phyloP scores from a whole-genome alignment of 257 asterid genomes.

The Solanum appendiculatum region DNA sequence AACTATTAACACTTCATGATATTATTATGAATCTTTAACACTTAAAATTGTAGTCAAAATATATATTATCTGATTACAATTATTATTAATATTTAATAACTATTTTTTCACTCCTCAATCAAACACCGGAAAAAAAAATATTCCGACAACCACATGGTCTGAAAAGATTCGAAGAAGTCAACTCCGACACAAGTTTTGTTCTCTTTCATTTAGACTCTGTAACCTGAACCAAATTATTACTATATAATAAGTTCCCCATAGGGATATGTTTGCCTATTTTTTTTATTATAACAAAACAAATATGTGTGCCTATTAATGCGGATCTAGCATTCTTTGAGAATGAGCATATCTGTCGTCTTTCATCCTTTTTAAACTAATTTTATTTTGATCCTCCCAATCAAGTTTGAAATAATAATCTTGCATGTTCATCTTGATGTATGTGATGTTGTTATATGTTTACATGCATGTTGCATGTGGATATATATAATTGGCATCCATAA shows the following conservation, averaged over 20 bases:
- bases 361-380: neutral
- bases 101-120: neutral
- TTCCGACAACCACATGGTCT: neutral
- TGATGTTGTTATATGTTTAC: neutral
- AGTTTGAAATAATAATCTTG: neutral
- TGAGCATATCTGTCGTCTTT: conserved; percentile 80
- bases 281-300: neutral
- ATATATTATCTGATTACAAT: neutral
- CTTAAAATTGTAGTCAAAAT: neutral
- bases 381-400: conserved; percentile 6
- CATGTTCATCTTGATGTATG: neutral
- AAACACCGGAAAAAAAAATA: neutral
- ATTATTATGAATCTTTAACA: neutral
- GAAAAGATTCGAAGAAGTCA: neutral
- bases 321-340: conserved; percentile 75
- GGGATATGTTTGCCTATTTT: conserved; percentile 46
- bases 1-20: neutral
- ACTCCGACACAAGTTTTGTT: neutral
- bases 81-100: neutral
- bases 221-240: neutral
- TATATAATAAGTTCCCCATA: conserved; percentile 10
- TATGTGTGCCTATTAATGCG: conserved; percentile 58
- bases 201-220: neutral
- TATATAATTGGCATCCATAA: neutral
- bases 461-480: neutral